Evolutionary conservation across 805 yeast species (phyloP).

Genomic region (Wickerhamomyces ciferrii): DNA sequence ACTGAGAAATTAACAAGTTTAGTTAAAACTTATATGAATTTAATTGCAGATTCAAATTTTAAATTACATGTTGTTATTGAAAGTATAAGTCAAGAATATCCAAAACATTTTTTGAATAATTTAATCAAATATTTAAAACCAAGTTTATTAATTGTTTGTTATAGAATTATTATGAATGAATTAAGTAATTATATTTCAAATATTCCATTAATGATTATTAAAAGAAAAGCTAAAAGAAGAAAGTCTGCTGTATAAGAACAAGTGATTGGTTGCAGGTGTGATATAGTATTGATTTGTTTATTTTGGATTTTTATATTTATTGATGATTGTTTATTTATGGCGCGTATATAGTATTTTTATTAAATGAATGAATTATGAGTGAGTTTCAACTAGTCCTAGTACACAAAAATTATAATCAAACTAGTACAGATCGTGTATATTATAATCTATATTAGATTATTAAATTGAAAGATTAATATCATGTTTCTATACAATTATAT

Average conservation of each 20-base stretch:
- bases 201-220: conserved; percentile 19
- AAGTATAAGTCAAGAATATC: conserved; percentile 31
- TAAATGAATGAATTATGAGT: too few species aligned
- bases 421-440: too few species aligned
- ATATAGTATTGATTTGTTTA: not conserved
- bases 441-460: too few species aligned
- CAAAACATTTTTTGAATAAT: conserved; percentile 32
- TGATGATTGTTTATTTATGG: too few species aligned
- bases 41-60: conserved; percentile 13
- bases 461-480: too few species aligned
- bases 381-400: too few species aligned
- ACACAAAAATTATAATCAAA: too few species aligned
- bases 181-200: conserved; percentile 16
- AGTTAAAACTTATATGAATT: conserved; percentile 7
- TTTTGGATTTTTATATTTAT: too few species aligned
- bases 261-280: too few species aligned
- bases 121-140: conserved; percentile 30
- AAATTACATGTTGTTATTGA: conserved; percentile 24
- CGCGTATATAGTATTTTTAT: too few species aligned
- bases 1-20: conserved; percentile 8
- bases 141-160: conserved; percentile 14
- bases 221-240: conserved; percentile 11
- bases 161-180: conserved; percentile 7
- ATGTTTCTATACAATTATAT: too few species aligned
- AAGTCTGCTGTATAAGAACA: not conserved